These are phyloP conservation scores for Fraxinus anomala DNA, from an alignment of 257 asterid species.

Conservation along the genomic window DNA sequence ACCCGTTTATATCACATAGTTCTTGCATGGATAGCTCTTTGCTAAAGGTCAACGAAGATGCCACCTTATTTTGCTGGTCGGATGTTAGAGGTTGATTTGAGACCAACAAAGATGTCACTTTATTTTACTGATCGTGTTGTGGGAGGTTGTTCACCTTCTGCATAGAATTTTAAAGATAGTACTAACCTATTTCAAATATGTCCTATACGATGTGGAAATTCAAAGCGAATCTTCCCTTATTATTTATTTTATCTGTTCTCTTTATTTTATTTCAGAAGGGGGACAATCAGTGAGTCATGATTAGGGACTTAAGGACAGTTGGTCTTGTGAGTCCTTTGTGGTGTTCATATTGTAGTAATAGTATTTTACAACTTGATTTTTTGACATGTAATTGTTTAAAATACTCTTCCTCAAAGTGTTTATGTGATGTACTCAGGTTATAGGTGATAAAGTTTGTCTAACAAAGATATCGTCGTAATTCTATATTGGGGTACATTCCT, in stretches of 20 bases:
- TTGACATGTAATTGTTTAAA: background rate
- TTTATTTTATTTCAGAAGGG: background rate
- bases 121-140: background rate
- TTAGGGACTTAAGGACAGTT: slow-evolving; percentile 2
- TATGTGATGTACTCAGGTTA: slow-evolving; percentile 2
- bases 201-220: background rate
- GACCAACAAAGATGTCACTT: background rate
- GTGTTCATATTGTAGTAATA: background rate
- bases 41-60: background rate
- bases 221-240: background rate
- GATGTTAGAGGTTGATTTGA: background rate
- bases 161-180: background rate
- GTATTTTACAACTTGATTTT: background rate
- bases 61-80: background rate
- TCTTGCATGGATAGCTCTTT: background rate
- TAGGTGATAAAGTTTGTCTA: background rate
- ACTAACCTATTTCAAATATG: background rate
- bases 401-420: background rate
- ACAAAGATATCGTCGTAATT: background rate
- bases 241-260: background rate
- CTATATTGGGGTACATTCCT: background rate
- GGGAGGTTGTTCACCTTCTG: background rate
- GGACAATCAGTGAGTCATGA: background rate
- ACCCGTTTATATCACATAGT: background rate
- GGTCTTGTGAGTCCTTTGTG: background rate